Conservation (phyloP, 331 rosid genomes). For the Malus hybrid region DNA sequence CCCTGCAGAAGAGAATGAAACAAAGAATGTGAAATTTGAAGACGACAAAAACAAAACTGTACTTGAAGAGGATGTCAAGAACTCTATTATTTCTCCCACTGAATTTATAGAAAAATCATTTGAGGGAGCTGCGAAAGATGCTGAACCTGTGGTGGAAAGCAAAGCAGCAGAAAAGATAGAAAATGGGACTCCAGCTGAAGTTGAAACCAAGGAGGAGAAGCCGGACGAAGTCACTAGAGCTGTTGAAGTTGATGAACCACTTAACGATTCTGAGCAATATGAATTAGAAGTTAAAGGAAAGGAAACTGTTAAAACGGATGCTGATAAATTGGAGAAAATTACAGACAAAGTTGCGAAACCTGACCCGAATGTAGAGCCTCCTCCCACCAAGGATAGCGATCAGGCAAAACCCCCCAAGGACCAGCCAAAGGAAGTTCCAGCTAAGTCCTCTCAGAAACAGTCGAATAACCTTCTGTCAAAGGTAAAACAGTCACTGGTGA, state of each 20-base stretch:
- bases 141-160: conserved; percentile 18
- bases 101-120: conserved; percentile 15
- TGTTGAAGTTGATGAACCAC: conserved; percentile 24
- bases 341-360: conserved; percentile 34
- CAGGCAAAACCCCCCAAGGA: conserved; percentile 35
- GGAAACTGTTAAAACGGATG: conserved; percentile 26
- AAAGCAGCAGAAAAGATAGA: conserved; percentile 16
- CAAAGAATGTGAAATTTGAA: conserved; percentile 9
- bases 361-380: conserved; percentile 28
- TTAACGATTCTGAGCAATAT: too few relatives aligned
- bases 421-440: conserved; percentile 49
- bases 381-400: conserved; percentile 33
- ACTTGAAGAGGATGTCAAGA: conserved; percentile 3
- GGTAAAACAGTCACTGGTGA: conserved; percentile 85
- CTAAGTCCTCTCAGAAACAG: conserved; percentile 66
- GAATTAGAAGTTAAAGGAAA: conserved; percentile 36
- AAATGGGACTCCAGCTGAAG: conserved; percentile 22
- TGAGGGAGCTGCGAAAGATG: conserved; percentile 15
- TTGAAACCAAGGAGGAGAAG: conserved; percentile 31
- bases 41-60: background rate
- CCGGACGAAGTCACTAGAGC: conserved; percentile 29
- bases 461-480: conserved; percentile 73
- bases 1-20: conserved; percentile 6
- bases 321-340: conserved; percentile 16
- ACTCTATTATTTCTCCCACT: background rate